These are phyloP conservation scores for Simmondsia chinensis DNA, from an alignment of 148 eudicot genomes.

Conservation along the genomic window DNA sequence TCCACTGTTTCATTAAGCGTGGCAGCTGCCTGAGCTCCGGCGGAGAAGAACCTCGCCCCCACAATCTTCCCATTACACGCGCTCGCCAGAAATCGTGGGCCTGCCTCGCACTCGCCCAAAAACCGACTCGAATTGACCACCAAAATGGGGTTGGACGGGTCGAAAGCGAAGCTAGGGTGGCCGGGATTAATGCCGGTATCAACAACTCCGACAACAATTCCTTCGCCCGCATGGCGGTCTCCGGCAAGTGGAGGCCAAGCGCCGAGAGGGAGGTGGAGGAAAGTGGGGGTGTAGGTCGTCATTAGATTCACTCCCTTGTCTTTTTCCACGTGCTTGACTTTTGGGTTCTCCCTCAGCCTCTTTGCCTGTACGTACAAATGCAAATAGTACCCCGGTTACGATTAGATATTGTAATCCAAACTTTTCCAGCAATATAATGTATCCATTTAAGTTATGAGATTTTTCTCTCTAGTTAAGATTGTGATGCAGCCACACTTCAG, in stretches of 20 bases:
- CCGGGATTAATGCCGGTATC: constrained; percentile 83
- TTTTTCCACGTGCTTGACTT: constrained; percentile 57
- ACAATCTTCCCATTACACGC: constrained; percentile 91
- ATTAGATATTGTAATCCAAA: too few species aligned
- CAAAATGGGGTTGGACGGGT: constrained; percentile 11
- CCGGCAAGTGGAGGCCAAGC: constrained; percentile 47
- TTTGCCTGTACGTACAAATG: too few species aligned
- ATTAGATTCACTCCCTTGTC: constrained; percentile 67
- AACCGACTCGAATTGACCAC: constrained; percentile 21
- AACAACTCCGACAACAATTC: constrained; percentile 73
- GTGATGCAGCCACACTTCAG: too few species aligned
- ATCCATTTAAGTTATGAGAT: too few species aligned
- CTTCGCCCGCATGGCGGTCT: constrained; percentile 52
- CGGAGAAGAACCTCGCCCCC: constrained; percentile 73
- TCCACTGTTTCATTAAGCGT: constrained; percentile 60
- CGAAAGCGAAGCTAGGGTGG: constrained; percentile 75
- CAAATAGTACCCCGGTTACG: too few species aligned
- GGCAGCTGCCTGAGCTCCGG: constrained; percentile 73
- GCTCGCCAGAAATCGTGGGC: constrained; percentile 54
- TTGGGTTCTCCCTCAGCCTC: constrained; percentile 34
- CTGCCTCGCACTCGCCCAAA: constrained; percentile 56
- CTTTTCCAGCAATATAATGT: too few species aligned
- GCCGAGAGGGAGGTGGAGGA: constrained; percentile 40
- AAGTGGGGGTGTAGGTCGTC: constrained; percentile 79
- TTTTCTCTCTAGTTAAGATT: too few species aligned